A percentile compares a stretch with the other conserved stretches of the same genome.
phyloP scores from a whole-genome alignment of 805 yeast genomes.

The Yarrowia keelungensis region DNA sequence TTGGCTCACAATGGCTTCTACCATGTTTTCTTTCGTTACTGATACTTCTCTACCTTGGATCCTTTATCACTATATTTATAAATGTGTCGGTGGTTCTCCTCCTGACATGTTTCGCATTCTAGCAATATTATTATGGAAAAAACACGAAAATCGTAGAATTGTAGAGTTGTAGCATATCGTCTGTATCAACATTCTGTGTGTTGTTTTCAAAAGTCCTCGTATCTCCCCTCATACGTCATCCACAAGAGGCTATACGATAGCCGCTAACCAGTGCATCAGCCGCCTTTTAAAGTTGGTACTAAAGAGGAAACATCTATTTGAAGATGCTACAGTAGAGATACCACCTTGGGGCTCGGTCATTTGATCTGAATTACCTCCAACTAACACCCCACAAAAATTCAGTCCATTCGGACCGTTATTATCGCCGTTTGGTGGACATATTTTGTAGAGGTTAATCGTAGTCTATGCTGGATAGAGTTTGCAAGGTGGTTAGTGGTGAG shows the following conservation, averaged over 20 bases:
- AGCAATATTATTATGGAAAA: conserved; percentile 11
- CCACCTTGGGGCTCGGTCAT: too few relatives aligned
- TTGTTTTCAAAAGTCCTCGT: too few relatives aligned
- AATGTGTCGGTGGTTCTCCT: conserved; percentile 27
- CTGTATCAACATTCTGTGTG: too few relatives aligned
- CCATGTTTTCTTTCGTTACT: conserved; percentile 14
- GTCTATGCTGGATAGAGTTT: not conserved
- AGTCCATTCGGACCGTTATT: not conserved
- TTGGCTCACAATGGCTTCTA: conserved; percentile 11
- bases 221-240: too few relatives aligned
- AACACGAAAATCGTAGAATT: not conserved
- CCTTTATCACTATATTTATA: conserved; percentile 35
- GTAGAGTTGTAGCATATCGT: too few relatives aligned
- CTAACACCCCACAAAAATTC: not conserved
- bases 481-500: too few relatives aligned
- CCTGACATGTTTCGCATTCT: conserved; percentile 34
- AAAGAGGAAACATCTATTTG: too few relatives aligned
- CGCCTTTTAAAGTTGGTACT: too few relatives aligned
- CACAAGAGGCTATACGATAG: not conserved
- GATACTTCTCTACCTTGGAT: conserved; percentile 15
- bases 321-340: too few relatives aligned
- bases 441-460: not conserved
- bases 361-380: too few relatives aligned
- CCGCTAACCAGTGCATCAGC: not conserved
- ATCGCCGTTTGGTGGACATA: not conserved